Conservation (phyloP, 2,329 filamentous ascomycete genomes). For the Bipolaris oryzae region DNA sequence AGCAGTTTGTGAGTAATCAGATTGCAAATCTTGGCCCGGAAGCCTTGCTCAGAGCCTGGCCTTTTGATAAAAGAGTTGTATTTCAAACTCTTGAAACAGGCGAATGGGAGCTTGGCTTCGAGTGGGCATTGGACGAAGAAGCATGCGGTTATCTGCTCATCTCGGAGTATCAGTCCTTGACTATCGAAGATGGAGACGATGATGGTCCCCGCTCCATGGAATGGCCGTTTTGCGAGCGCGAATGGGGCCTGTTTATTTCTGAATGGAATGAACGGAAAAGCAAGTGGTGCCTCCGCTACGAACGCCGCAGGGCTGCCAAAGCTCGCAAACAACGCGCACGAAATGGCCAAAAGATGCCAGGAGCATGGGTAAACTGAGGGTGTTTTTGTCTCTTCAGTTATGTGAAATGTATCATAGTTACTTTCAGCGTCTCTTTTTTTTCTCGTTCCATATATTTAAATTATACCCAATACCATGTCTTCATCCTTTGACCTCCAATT, state of each 20-base stretch:
- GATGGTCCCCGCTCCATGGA: no score
- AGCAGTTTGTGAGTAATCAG: background rate
- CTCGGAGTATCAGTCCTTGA: slow-evolving; percentile 8
- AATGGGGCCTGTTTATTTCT: background rate
- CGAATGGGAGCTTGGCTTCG: slow-evolving; percentile 9
- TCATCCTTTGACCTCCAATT: background rate
- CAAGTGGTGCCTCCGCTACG: background rate
- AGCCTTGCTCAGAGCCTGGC: background rate
- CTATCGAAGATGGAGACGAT: no score
- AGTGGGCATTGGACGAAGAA: slow-evolving; percentile 3
- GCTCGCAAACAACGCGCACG: slow-evolving; percentile 17
- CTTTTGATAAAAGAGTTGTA: background rate
- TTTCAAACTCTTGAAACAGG: background rate
- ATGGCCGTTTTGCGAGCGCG: background rate
- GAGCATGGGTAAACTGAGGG: slow-evolving; percentile 12
- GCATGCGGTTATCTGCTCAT: slow-evolving; percentile 8
- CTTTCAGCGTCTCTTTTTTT: background rate
- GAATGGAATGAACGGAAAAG: background rate
- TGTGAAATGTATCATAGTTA: background rate
- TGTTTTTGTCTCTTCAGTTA: background rate
- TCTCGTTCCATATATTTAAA: background rate
- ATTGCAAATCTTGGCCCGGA: background rate
- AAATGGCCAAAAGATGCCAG: slow-evolving; percentile 13
- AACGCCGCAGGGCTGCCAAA: slow-evolving; percentile 14
- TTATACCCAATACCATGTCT: background rate